Evolutionary conservation across 176 grass and related monocot genomes (phyloP), one percentile per base, ranked within the genome.

Genomic region (Ensete glaucum): DNA sequence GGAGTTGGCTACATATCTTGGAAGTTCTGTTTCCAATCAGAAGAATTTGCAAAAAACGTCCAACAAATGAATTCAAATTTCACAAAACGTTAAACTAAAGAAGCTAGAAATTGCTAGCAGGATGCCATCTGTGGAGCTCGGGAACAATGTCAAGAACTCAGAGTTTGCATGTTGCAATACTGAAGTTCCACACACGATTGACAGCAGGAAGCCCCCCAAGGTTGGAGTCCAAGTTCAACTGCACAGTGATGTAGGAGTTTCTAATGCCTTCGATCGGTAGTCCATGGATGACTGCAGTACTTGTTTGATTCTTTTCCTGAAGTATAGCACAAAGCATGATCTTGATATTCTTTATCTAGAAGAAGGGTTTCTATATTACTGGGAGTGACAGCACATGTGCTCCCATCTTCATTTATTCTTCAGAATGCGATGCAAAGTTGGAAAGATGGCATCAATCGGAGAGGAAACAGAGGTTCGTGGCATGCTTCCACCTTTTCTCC

Each of bases 181-280:
- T 23, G 34, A 64, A 50, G 29, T 76, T 50, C 19, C 74, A 64
- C 17, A 48, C 53, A 63, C 58, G 13, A 3, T 23, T 76, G 56
- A 64, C 26, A 64, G 58, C 22, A 4, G 8, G n/a, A 76, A 76
- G 58, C 58, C 56, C 29, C 74, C 2, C 56, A 49, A 76, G 51
- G 74, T 34, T 48, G 15, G 74, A 76, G 29, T 76, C 74, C 2
- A 76, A 63, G 34, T 76, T 58, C 58, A 64, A 62, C 58, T 76
- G 74, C 57, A 24, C 57, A 50, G 74, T 76, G 53, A 76, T 76
- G 74, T 76, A 64, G 48, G 29, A 51, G 12, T 9, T 23, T 43
- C 57, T 43, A 7, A 10, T 14, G 24, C n/a, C 55, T 2, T 17
- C 21, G 16, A 21, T 50, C 55, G 0, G 34, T 67, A 10, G 4